phyloP scores from a whole-genome alignment of 352 stramenopile species.

The Phytophthora crassamura region DNA sequence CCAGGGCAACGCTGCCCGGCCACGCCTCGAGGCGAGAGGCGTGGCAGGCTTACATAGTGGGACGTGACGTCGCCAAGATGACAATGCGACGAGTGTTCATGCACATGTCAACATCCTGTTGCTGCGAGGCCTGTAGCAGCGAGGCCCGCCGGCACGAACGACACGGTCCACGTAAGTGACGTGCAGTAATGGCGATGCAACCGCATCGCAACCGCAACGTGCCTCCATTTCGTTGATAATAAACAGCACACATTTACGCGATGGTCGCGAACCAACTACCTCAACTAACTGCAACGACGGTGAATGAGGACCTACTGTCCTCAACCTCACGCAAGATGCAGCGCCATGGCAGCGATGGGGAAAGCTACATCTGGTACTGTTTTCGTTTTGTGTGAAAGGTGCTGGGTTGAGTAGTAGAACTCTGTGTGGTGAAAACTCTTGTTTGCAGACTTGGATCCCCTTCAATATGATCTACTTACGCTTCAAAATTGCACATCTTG shows the following conservation, averaged over 20 bases:
- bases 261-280: no score
- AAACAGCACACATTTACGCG: background rate
- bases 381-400: no score
- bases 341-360: no score
- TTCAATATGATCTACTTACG: no score
- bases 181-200: conserved; percentile 1
- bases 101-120: conserved; percentile 10
- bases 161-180: no score
- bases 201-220: background rate
- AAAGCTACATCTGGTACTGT: no score
- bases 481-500: background rate
- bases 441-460: background rate
- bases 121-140: conserved; percentile 2
- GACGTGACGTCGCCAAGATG: conserved; percentile 23
- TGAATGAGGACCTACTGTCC: no score
- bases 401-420: conserved; percentile 8
- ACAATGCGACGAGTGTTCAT: conserved; percentile 18
- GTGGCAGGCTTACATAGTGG: conserved; percentile 22
- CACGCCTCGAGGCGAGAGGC: no score
- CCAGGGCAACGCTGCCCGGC: conserved; percentile 15
- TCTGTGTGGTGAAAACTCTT: conserved; percentile 4
- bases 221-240: conserved; percentile 21
- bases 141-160: background rate
- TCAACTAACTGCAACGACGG: no score
- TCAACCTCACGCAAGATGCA: conserved; percentile 25